These are phyloP conservation scores for Heterobasidion parviporum DNA, from an alignment of 1,284 basidiomycete genomes.

Conservation along the genomic window DNA sequence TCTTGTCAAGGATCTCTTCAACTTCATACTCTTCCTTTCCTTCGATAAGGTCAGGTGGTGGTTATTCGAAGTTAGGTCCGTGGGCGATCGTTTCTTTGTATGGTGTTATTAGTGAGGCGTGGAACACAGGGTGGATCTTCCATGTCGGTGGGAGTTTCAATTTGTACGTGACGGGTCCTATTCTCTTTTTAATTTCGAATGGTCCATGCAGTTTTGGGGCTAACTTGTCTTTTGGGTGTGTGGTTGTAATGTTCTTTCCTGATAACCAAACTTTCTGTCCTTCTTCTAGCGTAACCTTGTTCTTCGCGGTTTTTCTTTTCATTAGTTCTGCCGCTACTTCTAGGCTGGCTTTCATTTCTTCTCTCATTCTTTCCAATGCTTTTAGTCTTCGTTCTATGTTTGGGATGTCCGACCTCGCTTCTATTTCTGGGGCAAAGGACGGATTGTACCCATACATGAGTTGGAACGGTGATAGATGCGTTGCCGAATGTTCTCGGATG, in stretches of 20 bases:
- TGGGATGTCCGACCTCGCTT: too few relatives aligned
- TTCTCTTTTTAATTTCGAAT: background rate
- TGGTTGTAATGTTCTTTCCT: background rate
- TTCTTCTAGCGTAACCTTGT: too few relatives aligned
- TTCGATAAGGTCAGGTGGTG: background rate
- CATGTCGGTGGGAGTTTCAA: background rate
- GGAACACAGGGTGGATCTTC: background rate
- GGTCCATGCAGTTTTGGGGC: background rate
- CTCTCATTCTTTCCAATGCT: too few relatives aligned
- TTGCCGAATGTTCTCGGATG: too few relatives aligned
- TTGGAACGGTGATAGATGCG: too few relatives aligned
- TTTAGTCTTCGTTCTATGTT: too few relatives aligned
- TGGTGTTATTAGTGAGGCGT: background rate
- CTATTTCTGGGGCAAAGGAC: too few relatives aligned
- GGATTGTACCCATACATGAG: too few relatives aligned
- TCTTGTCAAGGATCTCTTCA: background rate
- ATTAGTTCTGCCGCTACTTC: too few relatives aligned
- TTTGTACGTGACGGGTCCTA: background rate
- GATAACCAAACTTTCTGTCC: too few relatives aligned
- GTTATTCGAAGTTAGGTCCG: background rate
- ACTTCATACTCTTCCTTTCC: background rate
- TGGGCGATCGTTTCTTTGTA: background rate
- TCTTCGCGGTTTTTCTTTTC: too few relatives aligned
- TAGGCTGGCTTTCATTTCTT: too few relatives aligned
- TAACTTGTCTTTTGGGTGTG: background rate